These are phyloP conservation scores for Oidiodendron maius DNA, from an alignment of 495 filamentous ascomycete species.

Conservation along the genomic window DNA sequence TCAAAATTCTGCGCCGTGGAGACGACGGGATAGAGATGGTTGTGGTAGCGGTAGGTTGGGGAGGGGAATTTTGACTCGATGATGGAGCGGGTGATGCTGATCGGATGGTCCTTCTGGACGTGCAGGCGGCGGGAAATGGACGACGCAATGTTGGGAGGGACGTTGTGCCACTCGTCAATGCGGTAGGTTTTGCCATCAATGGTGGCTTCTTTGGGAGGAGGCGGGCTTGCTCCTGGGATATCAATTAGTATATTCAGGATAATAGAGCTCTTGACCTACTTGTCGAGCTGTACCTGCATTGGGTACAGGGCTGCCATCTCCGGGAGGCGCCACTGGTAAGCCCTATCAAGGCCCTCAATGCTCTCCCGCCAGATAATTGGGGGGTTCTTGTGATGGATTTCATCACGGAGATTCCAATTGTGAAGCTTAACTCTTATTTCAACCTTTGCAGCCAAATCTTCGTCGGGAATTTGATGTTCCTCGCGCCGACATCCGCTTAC, in stretches of 20 bases:
- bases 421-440: too few relatives aligned
- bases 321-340: conserved; percentile 7
- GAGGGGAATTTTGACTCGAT: conserved; percentile 84
- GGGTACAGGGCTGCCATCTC: conserved; percentile 8
- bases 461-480: too few relatives aligned
- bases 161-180: conserved; percentile 81
- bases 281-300: conserved; percentile 20
- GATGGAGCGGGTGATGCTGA: conserved; percentile 82
- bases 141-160: conserved; percentile 66
- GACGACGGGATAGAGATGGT: conserved; percentile 77
- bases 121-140: conserved; percentile 72
- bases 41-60: conserved; percentile 69
- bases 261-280: conserved; percentile 8
- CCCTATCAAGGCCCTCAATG: conserved; percentile 15
- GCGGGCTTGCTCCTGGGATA: neutral
- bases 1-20: conserved; percentile 87
- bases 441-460: too few relatives aligned
- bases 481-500: too few relatives aligned
- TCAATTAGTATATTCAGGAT: too few relatives aligned
- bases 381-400: conserved; percentile 7
- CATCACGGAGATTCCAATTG: too few relatives aligned
- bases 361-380: conserved; percentile 12
- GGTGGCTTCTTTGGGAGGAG: conserved; percentile 12
- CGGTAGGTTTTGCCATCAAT: conserved; percentile 60
- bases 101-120: conserved; percentile 80